Evolutionary conservation across 2,329 filamentous ascomycete genomes (phyloP), one percentile per base, ranked within the genome.

Genomic region (Phialophora chinensis): DNA sequence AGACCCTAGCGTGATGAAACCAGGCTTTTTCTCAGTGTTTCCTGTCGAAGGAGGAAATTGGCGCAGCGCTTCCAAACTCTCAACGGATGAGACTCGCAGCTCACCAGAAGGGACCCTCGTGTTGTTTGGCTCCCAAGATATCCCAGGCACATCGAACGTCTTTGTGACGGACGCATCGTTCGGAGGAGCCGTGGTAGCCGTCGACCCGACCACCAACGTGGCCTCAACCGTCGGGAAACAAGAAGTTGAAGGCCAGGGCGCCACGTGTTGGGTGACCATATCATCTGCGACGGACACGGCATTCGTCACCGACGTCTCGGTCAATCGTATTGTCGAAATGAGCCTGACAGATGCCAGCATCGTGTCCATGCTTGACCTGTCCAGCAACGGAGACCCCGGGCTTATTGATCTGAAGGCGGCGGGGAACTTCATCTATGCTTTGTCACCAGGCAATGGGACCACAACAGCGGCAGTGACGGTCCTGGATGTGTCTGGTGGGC

Each of bases 131-230:
- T 81, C 84, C 0, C 75, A 78, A 0, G 53, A 75, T 0, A 81
- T 88, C 42, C 82, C 82, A 0, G 78, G 77, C 0, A 79, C 79
- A 0, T 76, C 72, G 2, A 74, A 81, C 33, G 72, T 88, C 47
- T 86, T 89, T 66, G 81, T 80, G 0, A 86, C 86, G 0, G 87
- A 89, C 63, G 83, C 86, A 0, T 84, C 85, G 0, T 87, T 89
- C 61, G 87, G 87, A 5, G 83, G 77, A 0, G 82, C 80, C 0
- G 78, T 87, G 4, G 73, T 89, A 1, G 75, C 78, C 0, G 68
- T 86, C 25, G 77, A 84, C 54, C 54, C 69, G 0, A 55, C 61
- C 3, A 77, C 66, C 7, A 69, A 74, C 14, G 60, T 72, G 11
- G 78, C 79, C 0, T 73, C 75, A 0, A 70, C 81, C 0, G 74